Conservation (phyloP, 78 protist species). For the slime mould (Dictyostelium discoideum) region DNA sequence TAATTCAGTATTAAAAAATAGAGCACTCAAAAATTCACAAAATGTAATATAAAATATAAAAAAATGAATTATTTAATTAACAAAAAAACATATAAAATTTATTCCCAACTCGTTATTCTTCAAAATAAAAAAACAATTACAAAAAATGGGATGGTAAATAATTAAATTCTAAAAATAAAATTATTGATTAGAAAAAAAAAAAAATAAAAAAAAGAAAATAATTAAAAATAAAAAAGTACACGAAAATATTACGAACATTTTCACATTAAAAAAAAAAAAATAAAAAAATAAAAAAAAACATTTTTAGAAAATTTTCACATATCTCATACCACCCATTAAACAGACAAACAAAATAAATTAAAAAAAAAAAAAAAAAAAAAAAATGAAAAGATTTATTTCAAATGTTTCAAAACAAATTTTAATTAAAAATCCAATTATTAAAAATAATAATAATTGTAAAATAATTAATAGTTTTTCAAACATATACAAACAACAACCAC, state of each 20-base stretch:
- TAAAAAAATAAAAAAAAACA: too few species aligned
- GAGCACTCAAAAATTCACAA: too few species aligned
- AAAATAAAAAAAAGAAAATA: too few species aligned
- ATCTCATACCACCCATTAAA: neutral
- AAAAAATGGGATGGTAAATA: too few species aligned
- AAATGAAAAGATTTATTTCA: constrained; percentile 1
- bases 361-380: neutral
- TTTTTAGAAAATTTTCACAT: neutral
- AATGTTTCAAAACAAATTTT: neutral
- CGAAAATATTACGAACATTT: neutral
- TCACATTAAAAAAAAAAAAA: too few species aligned
- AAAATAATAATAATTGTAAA: neutral
- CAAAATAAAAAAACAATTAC: too few species aligned
- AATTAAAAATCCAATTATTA: neutral
- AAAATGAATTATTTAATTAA: too few species aligned
- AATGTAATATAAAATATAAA: too few species aligned
- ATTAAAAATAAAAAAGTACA: neutral
- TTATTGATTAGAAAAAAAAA: too few species aligned
- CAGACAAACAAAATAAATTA: neutral
- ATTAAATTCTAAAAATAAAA: neutral
- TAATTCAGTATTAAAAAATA: too few species aligned
- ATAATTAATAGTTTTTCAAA: neutral
- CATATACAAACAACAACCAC: neutral
- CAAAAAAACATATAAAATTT: too few species aligned
- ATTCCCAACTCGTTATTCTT: too few species aligned